A percentile compares a stretch with the other conserved stretches of the same genome.
Evolutionary conservation across 176 grass and related monocot species (phyloP).

Genomic region (Coix lacrymajobi): DNA sequence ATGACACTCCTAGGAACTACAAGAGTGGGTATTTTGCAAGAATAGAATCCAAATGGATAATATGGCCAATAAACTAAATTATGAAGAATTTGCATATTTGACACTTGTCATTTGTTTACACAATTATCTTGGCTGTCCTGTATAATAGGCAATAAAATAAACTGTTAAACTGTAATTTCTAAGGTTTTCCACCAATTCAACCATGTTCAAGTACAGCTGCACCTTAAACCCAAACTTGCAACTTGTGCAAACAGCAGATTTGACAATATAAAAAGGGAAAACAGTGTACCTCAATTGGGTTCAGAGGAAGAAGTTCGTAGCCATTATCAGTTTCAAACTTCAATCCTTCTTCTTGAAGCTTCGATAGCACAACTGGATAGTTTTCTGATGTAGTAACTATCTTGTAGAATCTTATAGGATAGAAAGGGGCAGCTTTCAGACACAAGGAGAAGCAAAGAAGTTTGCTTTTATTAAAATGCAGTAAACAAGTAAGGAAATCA

Average conservation of each 20-base stretch:
- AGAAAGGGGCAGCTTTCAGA: slow-evolving; percentile 8
- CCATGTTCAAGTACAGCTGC: neutral
- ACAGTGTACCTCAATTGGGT: slow-evolving; percentile 64
- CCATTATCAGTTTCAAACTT: slow-evolving; percentile 81
- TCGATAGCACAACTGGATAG: slow-evolving; percentile 66
- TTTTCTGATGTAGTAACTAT: slow-evolving; percentile 90
- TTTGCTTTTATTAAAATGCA: slow-evolving; percentile 9
- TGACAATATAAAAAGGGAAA: neutral
- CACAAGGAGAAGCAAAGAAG: neutral
- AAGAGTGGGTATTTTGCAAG: neutral
- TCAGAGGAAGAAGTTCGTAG: slow-evolving; percentile 78
- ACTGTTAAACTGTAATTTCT: neutral
- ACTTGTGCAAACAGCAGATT: neutral
- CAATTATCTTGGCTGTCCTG: neutral
- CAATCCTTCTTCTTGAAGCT: slow-evolving; percentile 86
- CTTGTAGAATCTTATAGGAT: slow-evolving; percentile 80
- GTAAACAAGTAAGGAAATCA: slow-evolving; percentile 5
- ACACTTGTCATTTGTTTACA: neutral
- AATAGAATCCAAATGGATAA: neutral
- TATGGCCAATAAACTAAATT: neutral
- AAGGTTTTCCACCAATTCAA: neutral
- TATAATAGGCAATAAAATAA: neutral
- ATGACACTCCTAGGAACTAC: neutral
- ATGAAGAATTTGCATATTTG: neutral
- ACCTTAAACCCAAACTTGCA: slow-evolving; percentile 2